phyloP scores from a whole-genome alignment of 345 rosid genomes.

The Euclidium syriacum region DNA sequence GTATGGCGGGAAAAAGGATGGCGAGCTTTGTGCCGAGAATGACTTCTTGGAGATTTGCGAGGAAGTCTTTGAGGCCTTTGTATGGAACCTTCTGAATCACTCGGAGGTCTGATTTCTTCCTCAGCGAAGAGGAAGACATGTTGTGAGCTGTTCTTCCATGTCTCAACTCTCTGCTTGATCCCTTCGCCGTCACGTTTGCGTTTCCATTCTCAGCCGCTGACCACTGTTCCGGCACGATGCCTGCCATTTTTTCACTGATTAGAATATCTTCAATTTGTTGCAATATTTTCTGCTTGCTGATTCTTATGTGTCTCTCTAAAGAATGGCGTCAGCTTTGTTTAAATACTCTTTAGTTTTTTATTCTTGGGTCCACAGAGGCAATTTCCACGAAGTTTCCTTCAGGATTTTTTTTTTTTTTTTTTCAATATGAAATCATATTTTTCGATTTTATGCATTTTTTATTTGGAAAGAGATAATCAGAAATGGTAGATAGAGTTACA shows the following conservation, averaged over 20 bases:
- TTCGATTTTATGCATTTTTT: not conserved
- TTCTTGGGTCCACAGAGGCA: slow-evolving; percentile 10
- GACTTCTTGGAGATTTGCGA: slow-evolving; percentile 82
- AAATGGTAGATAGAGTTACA: slow-evolving; percentile 8
- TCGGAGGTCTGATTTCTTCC: slow-evolving; percentile 71
- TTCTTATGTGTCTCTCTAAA: not conserved
- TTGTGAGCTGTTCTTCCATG: slow-evolving; percentile 75
- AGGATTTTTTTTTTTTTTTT: not conserved
- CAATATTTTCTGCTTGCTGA: not conserved
- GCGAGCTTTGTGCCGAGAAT: slow-evolving; percentile 84
- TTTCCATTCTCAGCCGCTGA: slow-evolving; percentile 24
- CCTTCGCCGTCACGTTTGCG: slow-evolving; percentile 33
- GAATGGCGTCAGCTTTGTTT: not conserved
- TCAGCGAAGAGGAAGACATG: slow-evolving; percentile 79
- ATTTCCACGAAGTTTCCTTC: slow-evolving; percentile 25
- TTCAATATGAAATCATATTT: not conserved
- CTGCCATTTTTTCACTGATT: slow-evolving; percentile 18
- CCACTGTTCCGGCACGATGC: slow-evolving; percentile 25
- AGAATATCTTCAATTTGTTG: not conserved
- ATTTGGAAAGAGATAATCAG: not conserved
- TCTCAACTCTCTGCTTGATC: slow-evolving; percentile 49
- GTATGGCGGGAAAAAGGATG: slow-evolving; percentile 73
- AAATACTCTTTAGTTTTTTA: not conserved
- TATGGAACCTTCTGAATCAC: slow-evolving; percentile 61
- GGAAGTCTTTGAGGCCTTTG: slow-evolving; percentile 42